phyloP scores from a whole-genome alignment of 805 yeast genomes.

The Candida parachauliodes region DNA sequence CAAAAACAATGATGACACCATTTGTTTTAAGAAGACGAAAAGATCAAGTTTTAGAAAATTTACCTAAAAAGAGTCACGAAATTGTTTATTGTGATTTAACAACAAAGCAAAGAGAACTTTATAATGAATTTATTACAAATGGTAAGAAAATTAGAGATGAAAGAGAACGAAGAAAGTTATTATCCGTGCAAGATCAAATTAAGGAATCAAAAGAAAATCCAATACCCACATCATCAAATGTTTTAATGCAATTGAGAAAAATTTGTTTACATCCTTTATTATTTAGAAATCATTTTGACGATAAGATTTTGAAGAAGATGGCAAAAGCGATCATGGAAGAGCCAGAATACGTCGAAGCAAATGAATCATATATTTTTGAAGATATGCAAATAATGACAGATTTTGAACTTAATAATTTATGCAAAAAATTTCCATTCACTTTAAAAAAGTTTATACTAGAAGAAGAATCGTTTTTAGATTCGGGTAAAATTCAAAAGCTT shows the following conservation, averaged over 20 bases:
- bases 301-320: conserved; percentile 59
- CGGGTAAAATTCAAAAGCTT: conserved; percentile 72
- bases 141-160: conserved; percentile 41
- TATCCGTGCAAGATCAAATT: conserved; percentile 35
- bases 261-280: conserved; percentile 91
- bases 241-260: conserved; percentile 85
- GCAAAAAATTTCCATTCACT: conserved; percentile 69
- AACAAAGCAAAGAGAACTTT: conserved; percentile 52
- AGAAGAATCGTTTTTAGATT: conserved; percentile 52
- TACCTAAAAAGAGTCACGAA: conserved; percentile 71
- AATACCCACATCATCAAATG: conserved; percentile 54
- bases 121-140: conserved; percentile 52
- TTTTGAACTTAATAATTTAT: conserved; percentile 74
- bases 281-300: conserved; percentile 64
- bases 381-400: conserved; percentile 96
- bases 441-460: conserved; percentile 51
- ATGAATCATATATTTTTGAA: conserved; percentile 71
- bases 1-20: conserved; percentile 98
- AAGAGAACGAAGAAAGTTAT: conserved; percentile 38
- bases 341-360: conserved; percentile 76
- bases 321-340: conserved; percentile 75
- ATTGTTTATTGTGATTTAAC: conserved; percentile 66
- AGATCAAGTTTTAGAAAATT: conserved; percentile 83
- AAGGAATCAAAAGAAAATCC: conserved; percentile 22
- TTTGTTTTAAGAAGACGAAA: conserved; percentile 90